Evolutionary conservation across 257 asterid species (phyloP), one percentile per base, ranked within the genome.

Genomic region (Craterostigma plantagineum): DNA sequence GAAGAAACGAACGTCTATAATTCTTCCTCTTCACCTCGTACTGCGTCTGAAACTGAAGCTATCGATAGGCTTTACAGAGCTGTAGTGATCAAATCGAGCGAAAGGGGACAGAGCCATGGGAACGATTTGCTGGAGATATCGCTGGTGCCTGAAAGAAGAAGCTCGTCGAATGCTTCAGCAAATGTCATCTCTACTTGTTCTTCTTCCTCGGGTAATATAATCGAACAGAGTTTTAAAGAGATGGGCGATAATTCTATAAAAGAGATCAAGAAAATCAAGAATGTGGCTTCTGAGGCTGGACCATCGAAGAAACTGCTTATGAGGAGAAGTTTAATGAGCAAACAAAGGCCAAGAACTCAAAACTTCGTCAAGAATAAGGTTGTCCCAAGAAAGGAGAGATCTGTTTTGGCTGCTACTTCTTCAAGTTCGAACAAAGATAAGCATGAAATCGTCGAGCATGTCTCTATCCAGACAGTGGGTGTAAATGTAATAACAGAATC

Each of bases 51-150:
- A 63, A 51, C 56, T 9, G 80, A 72, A 56, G 61, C 73, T 41
- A 45, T 63, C 61, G 68, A 58, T 59, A 71, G 62, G 48, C 50
- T 65, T 68, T 52, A 65, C 57, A 57, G 65, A 43, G 57, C 62
- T 36, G 65, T 59, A 41, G 64, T 57, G 16, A 46, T 61, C 27
- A 73, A 73, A 58, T 43, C 70, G 8, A 33, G 40, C 50, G 71
- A 51, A 43, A 52, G 59, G 55, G 61, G 58, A 43, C 62, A 38
- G 48, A 57, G 59, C 18, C 67, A 49, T 14, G 61, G 46, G 34
- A 70, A 64, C 48, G 59, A 62, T 49, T 47, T 73, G 54, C 59
- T 72, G 66, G 84, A 70, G 67, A 66, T 70, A 49, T 68, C 77
- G 17, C 62, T 71, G 39, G 63, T 68, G 46, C 81, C 78, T 2